phyloP scores from a whole-genome alignment of 2,329 filamentous ascomycete genomes.

The Aaosphaeria arxii region DNA sequence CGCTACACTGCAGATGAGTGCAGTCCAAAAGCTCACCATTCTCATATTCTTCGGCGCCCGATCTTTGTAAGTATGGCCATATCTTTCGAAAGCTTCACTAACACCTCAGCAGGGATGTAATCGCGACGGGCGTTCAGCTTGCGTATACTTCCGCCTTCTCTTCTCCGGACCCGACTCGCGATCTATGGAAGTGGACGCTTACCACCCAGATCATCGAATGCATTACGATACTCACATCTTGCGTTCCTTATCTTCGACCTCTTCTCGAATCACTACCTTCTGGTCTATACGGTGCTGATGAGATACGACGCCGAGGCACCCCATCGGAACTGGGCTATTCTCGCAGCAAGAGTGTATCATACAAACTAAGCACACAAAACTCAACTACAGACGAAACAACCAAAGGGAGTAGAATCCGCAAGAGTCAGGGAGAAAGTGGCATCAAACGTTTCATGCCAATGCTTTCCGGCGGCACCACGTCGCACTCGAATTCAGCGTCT shows the following conservation, averaged over 20 bases:
- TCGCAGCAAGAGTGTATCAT: conserved; percentile 22
- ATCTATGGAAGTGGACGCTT: conserved; percentile 35
- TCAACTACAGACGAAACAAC: conserved; percentile 5
- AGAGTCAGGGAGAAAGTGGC: conserved; percentile 15
- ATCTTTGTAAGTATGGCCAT: conserved; percentile 18
- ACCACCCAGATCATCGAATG: conserved; percentile 31
- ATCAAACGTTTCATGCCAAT: conserved; percentile 29
- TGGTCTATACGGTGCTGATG: conserved; percentile 31
- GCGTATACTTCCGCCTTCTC: conserved; percentile 24
- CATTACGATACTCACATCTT: conserved; percentile 34
- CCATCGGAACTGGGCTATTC: conserved; percentile 26
- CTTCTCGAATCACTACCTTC: conserved; percentile 31
- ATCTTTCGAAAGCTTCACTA: neutral
- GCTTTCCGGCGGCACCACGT: conserved; percentile 24
- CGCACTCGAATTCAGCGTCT: conserved; percentile 31
- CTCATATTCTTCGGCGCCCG: conserved; percentile 31
- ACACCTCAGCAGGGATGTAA: conserved; percentile 22
- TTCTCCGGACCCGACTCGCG: conserved; percentile 22
- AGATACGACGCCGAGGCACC: conserved; percentile 28
- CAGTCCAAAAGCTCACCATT: conserved; percentile 31
- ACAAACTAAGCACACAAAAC: conserved; percentile 23
- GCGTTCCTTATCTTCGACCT: conserved; percentile 34
- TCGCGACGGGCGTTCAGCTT: conserved; percentile 30
- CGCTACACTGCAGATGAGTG: conserved; percentile 32
- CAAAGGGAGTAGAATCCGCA: conserved; percentile 9